Percentiles rank a stretch among this genome's conserved stretches.
Evolutionary conservation across 805 yeast species (phyloP).

Genomic region (Candida tallmaniae): DNA sequence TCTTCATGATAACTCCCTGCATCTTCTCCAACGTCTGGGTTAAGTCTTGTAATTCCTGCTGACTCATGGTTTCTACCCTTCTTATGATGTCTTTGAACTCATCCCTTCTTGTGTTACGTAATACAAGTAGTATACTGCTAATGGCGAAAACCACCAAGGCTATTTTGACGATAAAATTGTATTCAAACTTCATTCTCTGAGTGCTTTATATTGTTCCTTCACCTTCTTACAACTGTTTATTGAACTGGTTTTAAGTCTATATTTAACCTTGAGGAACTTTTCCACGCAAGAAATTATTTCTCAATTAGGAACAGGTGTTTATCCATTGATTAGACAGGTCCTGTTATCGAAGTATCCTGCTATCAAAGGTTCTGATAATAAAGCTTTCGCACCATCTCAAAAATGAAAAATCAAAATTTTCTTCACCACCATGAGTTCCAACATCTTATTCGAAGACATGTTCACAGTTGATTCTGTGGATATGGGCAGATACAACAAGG

Average conservation of each 20-base stretch:
- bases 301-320: slow-evolving; percentile 2
- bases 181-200: not conserved
- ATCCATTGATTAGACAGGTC: too few species aligned
- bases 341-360: not conserved
- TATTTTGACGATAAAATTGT: not conserved
- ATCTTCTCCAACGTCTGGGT: not conserved
- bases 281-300: too few species aligned
- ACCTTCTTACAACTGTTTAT: too few species aligned
- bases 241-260: too few species aligned
- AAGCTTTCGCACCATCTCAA: slow-evolving; percentile 5
- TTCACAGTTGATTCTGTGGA: slow-evolving; percentile 83
- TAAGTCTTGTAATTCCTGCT: slow-evolving; percentile 3
- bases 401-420: slow-evolving; percentile 1
- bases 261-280: too few species aligned
- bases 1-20: not conserved
- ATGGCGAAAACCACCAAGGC: not conserved
- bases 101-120: slow-evolving; percentile 1
- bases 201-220: too few species aligned
- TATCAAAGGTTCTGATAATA: not conserved
- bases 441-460: slow-evolving; percentile 85
- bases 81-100: slow-evolving; percentile 2
- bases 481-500: slow-evolving; percentile 86
- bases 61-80: slow-evolving; percentile 2
- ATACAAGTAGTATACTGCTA: not conserved
- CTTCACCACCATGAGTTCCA: slow-evolving; percentile 24